phyloP scores from a whole-genome alignment of 768 basidiomycete genomes.

The Cystoderma amianthinum region DNA sequence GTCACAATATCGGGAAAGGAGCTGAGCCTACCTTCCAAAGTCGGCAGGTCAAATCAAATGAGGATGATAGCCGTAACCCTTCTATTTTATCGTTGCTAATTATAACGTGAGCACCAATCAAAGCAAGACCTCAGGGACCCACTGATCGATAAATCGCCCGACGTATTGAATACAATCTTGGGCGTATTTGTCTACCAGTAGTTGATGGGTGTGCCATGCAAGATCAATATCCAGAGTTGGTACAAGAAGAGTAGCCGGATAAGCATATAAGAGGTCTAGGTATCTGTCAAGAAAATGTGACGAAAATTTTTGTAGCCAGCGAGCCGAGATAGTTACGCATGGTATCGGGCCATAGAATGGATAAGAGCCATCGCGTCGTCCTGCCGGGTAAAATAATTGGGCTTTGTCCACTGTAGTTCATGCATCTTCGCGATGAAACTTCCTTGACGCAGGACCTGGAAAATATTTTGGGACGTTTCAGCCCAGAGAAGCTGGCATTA shows the following conservation, averaged over 20 bases:
- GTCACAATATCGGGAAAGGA: not conserved
- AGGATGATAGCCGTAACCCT: not conserved
- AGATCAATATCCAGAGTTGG: not conserved
- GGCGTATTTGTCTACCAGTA: slow-evolving; percentile 7
- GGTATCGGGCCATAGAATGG: not conserved
- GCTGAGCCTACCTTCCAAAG: not conserved
- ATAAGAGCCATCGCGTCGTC: not conserved
- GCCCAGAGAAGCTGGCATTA: too few relatives aligned
- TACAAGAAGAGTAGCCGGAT: too few relatives aligned
- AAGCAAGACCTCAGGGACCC: not conserved
- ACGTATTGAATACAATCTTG: not conserved
- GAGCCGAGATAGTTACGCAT: too few relatives aligned
- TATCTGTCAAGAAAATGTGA: too few relatives aligned
- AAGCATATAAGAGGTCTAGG: too few relatives aligned
- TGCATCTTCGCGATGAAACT: not conserved
- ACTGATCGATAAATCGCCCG: not conserved
- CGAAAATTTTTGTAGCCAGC: too few relatives aligned
- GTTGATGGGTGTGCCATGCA: slow-evolving; percentile 2
- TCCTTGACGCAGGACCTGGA: not conserved
- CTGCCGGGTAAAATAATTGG: not conserved
- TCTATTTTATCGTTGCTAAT: too few relatives aligned
- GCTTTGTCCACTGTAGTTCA: not conserved
- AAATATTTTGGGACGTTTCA: too few relatives aligned
- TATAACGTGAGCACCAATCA: not conserved
- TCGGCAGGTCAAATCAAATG: not conserved